phyloP scores from a whole-genome alignment of 441 rosid genomes.

The Isatis lusitanica region DNA sequence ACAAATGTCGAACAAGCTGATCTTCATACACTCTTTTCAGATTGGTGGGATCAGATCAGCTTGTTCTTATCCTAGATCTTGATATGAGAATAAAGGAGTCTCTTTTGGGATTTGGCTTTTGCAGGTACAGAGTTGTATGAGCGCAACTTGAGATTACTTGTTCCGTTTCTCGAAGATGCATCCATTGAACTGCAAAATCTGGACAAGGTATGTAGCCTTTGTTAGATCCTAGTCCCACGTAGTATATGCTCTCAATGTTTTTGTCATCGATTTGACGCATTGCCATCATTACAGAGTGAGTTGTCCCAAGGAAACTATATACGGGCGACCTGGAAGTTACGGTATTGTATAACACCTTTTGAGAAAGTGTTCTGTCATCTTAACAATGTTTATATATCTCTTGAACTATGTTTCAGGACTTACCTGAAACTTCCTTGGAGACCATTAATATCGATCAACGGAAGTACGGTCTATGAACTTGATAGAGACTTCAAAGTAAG shows the following conservation, averaged over 20 bases:
- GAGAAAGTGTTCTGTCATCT: not conserved
- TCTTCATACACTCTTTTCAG: constrained; percentile 5
- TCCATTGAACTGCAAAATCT: constrained; percentile 62
- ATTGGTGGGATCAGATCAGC: constrained; percentile 8
- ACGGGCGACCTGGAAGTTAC: constrained; percentile 69
- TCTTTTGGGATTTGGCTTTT: constrained; percentile 25
- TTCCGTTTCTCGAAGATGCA: constrained; percentile 80
- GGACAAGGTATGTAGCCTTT: constrained; percentile 58
- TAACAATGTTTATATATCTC: not conserved
- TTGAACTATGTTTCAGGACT: constrained; percentile 16
- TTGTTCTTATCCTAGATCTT: constrained; percentile 7
- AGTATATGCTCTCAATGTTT: not conserved
- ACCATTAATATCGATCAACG: constrained; percentile 47
- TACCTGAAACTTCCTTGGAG: constrained; percentile 21
- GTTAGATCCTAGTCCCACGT: not conserved
- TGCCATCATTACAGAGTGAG: constrained; percentile 48
- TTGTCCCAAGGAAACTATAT: constrained; percentile 48
- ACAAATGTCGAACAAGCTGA: not conserved
- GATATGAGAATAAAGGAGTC: constrained; percentile 1
- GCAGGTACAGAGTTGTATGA: constrained; percentile 70
- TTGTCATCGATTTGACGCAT: not conserved
- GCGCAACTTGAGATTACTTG: constrained; percentile 72
- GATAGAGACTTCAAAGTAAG: constrained; percentile 13
- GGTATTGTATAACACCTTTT: constrained; percentile 39
- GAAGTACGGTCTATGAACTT: constrained; percentile 66